phyloP scores from a whole-genome alignment of 306 rosid species.

The Casuarina glauca region DNA sequence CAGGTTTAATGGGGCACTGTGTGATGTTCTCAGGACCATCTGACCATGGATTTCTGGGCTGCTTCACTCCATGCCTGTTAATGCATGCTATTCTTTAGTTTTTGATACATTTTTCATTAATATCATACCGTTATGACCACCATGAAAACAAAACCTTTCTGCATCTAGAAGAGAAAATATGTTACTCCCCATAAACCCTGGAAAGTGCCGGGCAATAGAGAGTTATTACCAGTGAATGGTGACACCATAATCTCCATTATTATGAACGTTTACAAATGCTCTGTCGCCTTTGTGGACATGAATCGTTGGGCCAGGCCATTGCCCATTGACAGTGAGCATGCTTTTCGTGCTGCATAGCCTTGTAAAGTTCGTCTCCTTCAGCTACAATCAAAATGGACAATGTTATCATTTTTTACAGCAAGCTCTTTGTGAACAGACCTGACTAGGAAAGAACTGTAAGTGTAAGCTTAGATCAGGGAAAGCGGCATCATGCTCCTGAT shows the following conservation, averaged over 20 bases:
- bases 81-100: too few relatives aligned
- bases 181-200: too few relatives aligned
- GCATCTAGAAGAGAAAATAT: too few relatives aligned
- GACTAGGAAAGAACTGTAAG: too few relatives aligned
- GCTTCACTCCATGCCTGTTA: slow-evolving; percentile 40
- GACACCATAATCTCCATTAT: slow-evolving; percentile 30
- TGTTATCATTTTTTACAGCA: neutral
- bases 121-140: too few relatives aligned
- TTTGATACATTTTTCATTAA: too few relatives aligned
- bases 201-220: too few relatives aligned
- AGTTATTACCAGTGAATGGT: slow-evolving; percentile 36
- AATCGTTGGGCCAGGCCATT: slow-evolving; percentile 42
- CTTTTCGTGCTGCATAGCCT: slow-evolving; percentile 32
- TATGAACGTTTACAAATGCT: slow-evolving; percentile 26
- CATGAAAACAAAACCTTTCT: too few relatives aligned
- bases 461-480: too few relatives aligned
- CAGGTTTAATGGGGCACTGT: slow-evolving; percentile 35
- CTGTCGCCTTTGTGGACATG: slow-evolving; percentile 37
- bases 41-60: slow-evolving; percentile 43
- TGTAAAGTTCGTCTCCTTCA: slow-evolving; percentile 28
- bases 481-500: too few relatives aligned
- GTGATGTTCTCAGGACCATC: slow-evolving; percentile 45
- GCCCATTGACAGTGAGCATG: slow-evolving; percentile 27
- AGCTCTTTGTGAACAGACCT: too few relatives aligned
- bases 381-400: neutral